Evolutionary conservation across 805 yeast genomes (phyloP), one percentile per base, ranked within the genome.

Genomic region (Priceomyces haplophilus): DNA sequence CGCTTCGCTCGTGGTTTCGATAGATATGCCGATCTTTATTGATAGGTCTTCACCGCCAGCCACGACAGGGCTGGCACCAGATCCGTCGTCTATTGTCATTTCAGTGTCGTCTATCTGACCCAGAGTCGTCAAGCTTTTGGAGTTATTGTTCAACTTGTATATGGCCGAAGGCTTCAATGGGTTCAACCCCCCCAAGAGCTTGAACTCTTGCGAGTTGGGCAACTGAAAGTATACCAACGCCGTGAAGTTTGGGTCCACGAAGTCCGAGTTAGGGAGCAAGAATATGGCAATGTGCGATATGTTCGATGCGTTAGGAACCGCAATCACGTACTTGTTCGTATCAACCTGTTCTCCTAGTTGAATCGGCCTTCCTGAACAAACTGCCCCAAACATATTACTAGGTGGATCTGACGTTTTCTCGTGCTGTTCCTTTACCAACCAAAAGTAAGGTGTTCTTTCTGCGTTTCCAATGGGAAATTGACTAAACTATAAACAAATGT

Each of bases 211-310:
- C 39, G 73, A 65, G 7, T 74, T 69, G 11, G 90, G 89, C 40
- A 90, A 65, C 59, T 91, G 96, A 64, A 88, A 91, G 62, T 85
- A 93, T 2, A 93, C 87, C 33, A 91, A 73, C 0, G 97, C 98
- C 1, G 91, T 80, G 52, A 72, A 84, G 37, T 76, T 76, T 1
- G 79, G 76, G 42, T 90, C 96, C 29, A 55, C 54, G 47, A 71
- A 69, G 21, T 78, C 80, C 3, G 85, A 78, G 48, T 88, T 87
- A 0, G 99, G 99, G 1, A 93, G 73, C 38, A 90, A 66, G 59
- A 93, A 93, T 3, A 93, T 69, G 0, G 96, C 85, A 31, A 93
- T 73, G 59, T 88, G 95, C 35, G 89, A 84, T 34, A 85, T 73
- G 36, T 73, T 75, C 6, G 83, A 68, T 0, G 88, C 86, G 51